phyloP scores from a whole-genome alignment of 345 rosid genomes.

The Gossypium sturtianum region DNA sequence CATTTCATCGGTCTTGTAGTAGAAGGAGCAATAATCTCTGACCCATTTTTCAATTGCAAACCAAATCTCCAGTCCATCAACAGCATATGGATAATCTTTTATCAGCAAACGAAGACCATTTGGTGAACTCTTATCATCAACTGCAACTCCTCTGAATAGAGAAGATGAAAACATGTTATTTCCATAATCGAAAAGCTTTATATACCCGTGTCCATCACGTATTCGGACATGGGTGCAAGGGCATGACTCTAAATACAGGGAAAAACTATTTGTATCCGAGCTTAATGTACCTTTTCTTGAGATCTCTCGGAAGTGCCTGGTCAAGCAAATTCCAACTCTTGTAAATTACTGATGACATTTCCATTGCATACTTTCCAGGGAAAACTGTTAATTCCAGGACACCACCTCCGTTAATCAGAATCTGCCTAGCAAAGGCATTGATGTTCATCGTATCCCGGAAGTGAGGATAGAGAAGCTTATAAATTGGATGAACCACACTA shows the following conservation, averaged over 20 bases:
- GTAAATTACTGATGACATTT: conserved; percentile 53
- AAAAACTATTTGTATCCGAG: neutral
- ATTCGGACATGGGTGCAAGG: too few relatives aligned
- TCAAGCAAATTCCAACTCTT: conserved; percentile 61
- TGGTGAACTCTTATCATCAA: conserved; percentile 51
- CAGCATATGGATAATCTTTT: conserved; percentile 77
- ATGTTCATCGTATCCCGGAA: conserved; percentile 85
- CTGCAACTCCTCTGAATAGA: conserved; percentile 58
- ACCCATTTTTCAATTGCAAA: conserved; percentile 80
- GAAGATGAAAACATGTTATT: conserved; percentile 1
- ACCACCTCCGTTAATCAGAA: conserved; percentile 70
- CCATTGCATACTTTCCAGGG: conserved; percentile 63
- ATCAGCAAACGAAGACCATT: conserved; percentile 56
- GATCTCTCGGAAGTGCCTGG: conserved; percentile 76
- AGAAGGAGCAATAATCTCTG: conserved; percentile 44
- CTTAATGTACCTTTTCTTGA: conserved; percentile 53
- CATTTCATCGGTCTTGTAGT: conserved; percentile 48
- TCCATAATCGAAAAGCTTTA: neutral
- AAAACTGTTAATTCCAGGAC: conserved; percentile 59
- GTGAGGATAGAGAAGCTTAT: conserved; percentile 75
- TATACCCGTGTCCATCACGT: neutral
- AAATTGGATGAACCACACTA: conserved; percentile 74
- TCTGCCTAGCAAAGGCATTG: conserved; percentile 66
- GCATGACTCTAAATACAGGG: neutral
- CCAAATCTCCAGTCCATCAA: conserved; percentile 78